Percentiles rank a stretch among this genome's conserved stretches.
These are phyloP conservation scores for Termitomyces sp. DNA, from an alignment of 1,284 basidiomycete genomes.

Conservation along the genomic window DNA sequence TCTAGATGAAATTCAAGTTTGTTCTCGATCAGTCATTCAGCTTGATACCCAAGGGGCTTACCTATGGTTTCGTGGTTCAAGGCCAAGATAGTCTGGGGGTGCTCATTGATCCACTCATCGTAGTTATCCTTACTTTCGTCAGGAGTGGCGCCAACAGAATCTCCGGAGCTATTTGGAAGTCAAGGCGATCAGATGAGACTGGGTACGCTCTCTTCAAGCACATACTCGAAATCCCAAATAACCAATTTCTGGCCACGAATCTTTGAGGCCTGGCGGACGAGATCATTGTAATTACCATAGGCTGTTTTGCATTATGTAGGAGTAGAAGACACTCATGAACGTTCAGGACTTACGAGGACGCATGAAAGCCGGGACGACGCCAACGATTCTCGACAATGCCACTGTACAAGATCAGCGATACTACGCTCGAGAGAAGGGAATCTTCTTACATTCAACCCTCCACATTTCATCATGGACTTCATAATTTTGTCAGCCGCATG, in stretches of 20 bases:
- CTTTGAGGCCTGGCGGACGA: constrained; percentile 21
- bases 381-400: constrained; percentile 26
- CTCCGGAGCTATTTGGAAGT: constrained; percentile 28
- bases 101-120: constrained; percentile 19
- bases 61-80: constrained; percentile 41
- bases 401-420: constrained; percentile 14
- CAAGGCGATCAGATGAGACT: neutral
- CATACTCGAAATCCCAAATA: constrained; percentile 27
- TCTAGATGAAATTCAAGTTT: constrained; percentile 16
- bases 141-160: constrained; percentile 10
- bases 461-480: constrained; percentile 22
- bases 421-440: neutral
- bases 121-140: constrained; percentile 10
- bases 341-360: constrained; percentile 25
- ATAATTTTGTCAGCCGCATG: neutral
- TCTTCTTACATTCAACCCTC: constrained; percentile 19
- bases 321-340: constrained; percentile 29
- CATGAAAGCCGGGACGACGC: constrained; percentile 28
- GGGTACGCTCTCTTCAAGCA: neutral
- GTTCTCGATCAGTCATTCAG: neutral
- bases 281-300: constrained; percentile 27
- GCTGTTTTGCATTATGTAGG: constrained; percentile 13
- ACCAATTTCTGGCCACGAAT: constrained; percentile 23
- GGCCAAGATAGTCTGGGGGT: constrained; percentile 35
- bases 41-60: constrained; percentile 10